These are phyloP conservation scores for Candida sp. DNA, from an alignment of 1,139 yeast species.

Conservation along the genomic window DNA sequence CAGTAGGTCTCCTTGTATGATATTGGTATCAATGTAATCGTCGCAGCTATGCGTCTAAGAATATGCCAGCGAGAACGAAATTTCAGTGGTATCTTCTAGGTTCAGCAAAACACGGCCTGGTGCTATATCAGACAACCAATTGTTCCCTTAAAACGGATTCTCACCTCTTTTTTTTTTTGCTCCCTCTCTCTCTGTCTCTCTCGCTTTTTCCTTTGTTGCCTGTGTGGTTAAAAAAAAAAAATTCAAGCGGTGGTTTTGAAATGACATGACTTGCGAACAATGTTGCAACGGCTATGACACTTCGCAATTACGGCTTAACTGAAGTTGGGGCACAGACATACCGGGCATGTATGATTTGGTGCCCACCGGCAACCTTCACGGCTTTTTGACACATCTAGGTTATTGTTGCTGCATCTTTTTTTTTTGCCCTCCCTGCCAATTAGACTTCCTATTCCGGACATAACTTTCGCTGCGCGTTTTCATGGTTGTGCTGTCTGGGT, in stretches of 20 bases:
- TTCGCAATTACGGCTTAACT: no score
- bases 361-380: no score
- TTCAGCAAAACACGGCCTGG: background rate
- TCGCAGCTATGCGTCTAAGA: constrained; percentile 9
- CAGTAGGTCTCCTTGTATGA: background rate
- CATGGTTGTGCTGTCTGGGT: background rate
- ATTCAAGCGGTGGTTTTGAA: no score
- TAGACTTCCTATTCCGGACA: constrained; percentile 9
- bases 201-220: background rate
- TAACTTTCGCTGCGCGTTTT: background rate
- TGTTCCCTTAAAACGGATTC: background rate
- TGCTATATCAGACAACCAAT: constrained; percentile 1
- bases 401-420: background rate
- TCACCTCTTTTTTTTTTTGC: background rate
- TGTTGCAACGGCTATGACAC: no score
- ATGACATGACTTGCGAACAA: no score
- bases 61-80: background rate
- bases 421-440: background rate
- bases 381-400: background rate
- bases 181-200: background rate
- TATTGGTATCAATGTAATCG: constrained; percentile 10
- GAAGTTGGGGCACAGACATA: no score
- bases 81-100: background rate
- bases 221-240: background rate
- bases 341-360: no score